Evolutionary conservation across 2,329 filamentous ascomycete genomes (phyloP).

Genomic region (Ophiocordyceps camponoti-leonardi): DNA sequence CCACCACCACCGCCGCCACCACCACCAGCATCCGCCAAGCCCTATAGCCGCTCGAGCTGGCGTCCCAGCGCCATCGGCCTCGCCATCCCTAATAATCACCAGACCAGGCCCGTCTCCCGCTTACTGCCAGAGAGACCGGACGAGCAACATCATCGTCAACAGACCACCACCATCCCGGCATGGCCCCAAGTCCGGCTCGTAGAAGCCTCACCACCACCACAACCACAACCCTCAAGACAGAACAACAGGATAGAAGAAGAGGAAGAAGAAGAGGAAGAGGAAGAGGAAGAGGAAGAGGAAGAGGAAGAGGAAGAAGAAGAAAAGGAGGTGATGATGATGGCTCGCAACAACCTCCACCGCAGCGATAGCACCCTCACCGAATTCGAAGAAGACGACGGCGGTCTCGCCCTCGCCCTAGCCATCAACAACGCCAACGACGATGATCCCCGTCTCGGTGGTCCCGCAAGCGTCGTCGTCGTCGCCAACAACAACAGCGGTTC

Average conservation of each 20-base stretch:
- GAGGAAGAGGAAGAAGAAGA: no score
- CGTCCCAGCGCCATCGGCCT: slow-evolving; percentile 24
- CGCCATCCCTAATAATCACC: slow-evolving; percentile 20
- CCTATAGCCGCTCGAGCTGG: slow-evolving; percentile 10
- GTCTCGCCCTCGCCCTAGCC: no score
- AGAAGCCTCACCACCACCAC: slow-evolving; percentile 4
- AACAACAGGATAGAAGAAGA: no score
- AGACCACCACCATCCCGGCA: neutral
- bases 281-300: no score
- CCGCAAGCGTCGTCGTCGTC: no score
- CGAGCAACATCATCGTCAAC: slow-evolving; percentile 12
- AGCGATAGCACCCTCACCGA: slow-evolving; percentile 31
- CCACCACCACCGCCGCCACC: slow-evolving; percentile 5
- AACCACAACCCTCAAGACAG: no score
- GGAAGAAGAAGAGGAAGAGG: no score
- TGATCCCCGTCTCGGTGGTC: no score
- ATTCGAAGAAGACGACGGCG: slow-evolving; percentile 36
- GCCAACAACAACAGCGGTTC: no score
- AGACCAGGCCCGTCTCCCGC: slow-evolving; percentile 19
- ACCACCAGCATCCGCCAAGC: slow-evolving; percentile 1
- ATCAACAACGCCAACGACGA: no score
- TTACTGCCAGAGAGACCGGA: slow-evolving; percentile 28
- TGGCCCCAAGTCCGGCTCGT: slow-evolving; percentile 1
- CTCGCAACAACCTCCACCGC: slow-evolving; percentile 2
- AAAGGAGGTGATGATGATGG: no score